phyloP scores from a whole-genome alignment of 169 alveolate genomes.

The Cystoisospora suis region DNA sequence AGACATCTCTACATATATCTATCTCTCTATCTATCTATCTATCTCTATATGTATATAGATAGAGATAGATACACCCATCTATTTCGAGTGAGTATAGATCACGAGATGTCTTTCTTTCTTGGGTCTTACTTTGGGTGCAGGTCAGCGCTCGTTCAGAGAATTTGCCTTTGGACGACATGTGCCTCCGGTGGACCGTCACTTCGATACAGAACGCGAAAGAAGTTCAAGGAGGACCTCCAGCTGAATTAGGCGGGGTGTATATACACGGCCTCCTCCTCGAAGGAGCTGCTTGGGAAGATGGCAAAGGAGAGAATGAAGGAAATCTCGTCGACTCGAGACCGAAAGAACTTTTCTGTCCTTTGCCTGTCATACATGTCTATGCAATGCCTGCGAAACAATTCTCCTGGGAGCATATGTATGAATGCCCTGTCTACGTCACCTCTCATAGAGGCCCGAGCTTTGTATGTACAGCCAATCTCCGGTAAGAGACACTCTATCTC shows the following conservation, averaged over 20 bases:
- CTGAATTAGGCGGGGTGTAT: constrained; percentile 85
- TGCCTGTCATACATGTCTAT: constrained; percentile 89
- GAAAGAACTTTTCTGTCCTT: constrained; percentile 88
- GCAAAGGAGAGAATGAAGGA: constrained; percentile 91
- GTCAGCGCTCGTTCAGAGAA: constrained; percentile 89
- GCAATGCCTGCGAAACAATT: constrained; percentile 85
- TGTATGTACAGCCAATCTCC: constrained; percentile 67
- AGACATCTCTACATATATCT: no score
- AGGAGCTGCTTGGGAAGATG: constrained; percentile 94
- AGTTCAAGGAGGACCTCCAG: constrained; percentile 80
- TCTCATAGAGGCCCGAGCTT: constrained; percentile 92
- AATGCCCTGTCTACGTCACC: constrained; percentile 92
- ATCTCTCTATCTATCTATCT: no score
- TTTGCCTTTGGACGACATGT: constrained; percentile 91
- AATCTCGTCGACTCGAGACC: constrained; percentile 85
- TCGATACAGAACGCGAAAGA: constrained; percentile 73
- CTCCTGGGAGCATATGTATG: constrained; percentile 83
- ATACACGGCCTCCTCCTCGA: constrained; percentile 89
- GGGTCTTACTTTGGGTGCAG: constrained; percentile 6
- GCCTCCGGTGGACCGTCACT: constrained; percentile 74
- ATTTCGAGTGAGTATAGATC: no score
- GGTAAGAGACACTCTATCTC: constrained; percentile 51
- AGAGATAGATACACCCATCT: no score
- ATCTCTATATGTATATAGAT: no score
- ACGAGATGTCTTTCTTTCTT: no score